Evolutionary conservation across 148 eudicot genomes (phyloP).

Genomic region (Vaccinium darrowii): DNA sequence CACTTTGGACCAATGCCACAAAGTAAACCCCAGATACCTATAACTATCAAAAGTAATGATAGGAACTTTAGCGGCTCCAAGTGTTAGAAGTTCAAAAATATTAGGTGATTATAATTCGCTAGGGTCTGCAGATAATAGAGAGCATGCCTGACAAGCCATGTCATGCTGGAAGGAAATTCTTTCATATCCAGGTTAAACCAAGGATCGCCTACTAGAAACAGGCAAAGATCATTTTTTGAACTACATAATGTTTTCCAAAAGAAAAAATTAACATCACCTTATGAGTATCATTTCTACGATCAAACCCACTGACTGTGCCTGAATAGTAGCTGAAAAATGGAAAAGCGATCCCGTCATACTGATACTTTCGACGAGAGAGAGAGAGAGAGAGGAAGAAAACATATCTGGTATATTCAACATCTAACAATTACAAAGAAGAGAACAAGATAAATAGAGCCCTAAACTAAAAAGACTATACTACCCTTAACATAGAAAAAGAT

Average conservation of each 20-base stretch:
- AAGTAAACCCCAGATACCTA: neutral
- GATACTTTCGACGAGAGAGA: too few species aligned
- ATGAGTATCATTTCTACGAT: conserved; percentile 15
- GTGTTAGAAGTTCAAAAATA: neutral
- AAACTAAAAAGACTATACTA: too few species aligned
- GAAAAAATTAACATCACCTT: conserved; percentile 14
- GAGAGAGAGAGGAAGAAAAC: too few species aligned
- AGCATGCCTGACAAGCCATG: neutral
- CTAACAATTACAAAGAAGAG: too few species aligned
- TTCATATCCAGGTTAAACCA: neutral
- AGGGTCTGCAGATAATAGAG: neutral
- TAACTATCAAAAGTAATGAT: neutral
- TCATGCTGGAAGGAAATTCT: neutral
- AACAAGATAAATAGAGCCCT: too few species aligned
- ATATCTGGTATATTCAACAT: too few species aligned
- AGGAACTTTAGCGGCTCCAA: neutral
- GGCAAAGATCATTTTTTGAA: too few species aligned
- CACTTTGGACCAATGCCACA: neutral
- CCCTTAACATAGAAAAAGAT: too few species aligned
- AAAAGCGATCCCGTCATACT: neutral
- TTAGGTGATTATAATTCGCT: neutral
- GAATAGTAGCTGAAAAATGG: conserved; percentile 20
- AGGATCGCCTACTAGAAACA: neutral
- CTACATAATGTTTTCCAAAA: neutral
- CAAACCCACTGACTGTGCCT: conserved; percentile 19